phyloP scores from a whole-genome alignment of 2,329 filamentous ascomycete genomes.

The Exophiala spinifera region DNA sequence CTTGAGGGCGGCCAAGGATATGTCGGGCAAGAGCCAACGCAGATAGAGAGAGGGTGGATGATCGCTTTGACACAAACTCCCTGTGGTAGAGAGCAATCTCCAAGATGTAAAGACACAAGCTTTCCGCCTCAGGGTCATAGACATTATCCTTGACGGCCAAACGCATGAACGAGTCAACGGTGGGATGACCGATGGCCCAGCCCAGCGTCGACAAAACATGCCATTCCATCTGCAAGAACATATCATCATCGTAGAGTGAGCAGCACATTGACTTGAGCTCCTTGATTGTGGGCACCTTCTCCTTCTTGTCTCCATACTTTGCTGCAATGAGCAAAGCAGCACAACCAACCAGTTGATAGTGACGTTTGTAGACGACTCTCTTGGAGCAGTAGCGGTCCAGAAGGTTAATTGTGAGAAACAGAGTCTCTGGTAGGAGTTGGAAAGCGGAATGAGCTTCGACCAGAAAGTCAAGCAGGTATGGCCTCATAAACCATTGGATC shows the following conservation, averaged over 20 bases:
- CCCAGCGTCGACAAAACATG: constrained; percentile 96
- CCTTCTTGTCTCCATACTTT: constrained; percentile 99
- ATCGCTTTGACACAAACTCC: constrained; percentile 90
- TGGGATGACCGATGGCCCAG: constrained; percentile 94
- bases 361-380: constrained; percentile 96
- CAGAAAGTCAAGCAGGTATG: constrained; percentile 95
- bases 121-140: constrained; percentile 83
- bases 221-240: constrained; percentile 99
- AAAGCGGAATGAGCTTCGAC: constrained; percentile 96
- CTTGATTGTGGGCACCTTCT: constrained; percentile 93
- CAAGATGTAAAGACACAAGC: constrained; percentile 90
- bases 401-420: constrained; percentile 94
- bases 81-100: constrained; percentile 96
- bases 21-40: constrained; percentile 82
- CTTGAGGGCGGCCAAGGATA: constrained; percentile 76
- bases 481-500: constrained; percentile 99
- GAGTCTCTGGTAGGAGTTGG: constrained; percentile 85
- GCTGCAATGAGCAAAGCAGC: constrained; percentile 92
- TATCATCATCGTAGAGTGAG: constrained; percentile 94
- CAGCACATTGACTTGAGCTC: constrained; percentile 99
- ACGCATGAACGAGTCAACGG: constrained; percentile 89
- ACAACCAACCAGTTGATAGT: constrained; percentile 97
- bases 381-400: constrained; percentile 97
- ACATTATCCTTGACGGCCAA: constrained; percentile 72
- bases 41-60: constrained; percentile 84